phyloP scores from a whole-genome alignment of 768 basidiomycete genomes.

The Russula earlei region DNA sequence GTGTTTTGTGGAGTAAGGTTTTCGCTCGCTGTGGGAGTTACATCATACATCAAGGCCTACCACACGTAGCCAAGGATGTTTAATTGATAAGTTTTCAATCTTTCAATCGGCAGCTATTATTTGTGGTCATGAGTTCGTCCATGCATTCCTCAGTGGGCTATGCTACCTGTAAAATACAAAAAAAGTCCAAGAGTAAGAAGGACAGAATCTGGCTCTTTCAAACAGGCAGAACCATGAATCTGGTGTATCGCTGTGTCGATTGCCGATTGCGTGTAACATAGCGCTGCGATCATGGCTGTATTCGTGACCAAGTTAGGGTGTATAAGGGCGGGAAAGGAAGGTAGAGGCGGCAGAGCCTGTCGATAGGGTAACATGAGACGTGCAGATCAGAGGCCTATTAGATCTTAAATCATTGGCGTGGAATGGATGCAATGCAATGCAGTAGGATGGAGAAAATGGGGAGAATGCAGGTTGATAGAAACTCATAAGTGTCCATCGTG shows the following conservation, averaged over 20 bases:
- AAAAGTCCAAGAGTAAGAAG: not conserved
- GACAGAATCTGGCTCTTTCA: not conserved
- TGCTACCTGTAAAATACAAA: constrained; percentile 9
- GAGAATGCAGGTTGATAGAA: not conserved
- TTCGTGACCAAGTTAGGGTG: not conserved
- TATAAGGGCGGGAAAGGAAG: not conserved
- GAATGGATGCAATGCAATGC: constrained; percentile 1
- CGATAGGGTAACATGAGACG: constrained; percentile 7
- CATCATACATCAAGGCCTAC: too few species aligned
- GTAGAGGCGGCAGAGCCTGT: not conserved
- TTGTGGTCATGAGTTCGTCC: not conserved
- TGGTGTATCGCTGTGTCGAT: not conserved
- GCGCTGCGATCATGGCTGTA: not conserved
- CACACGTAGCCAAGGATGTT: too few species aligned
- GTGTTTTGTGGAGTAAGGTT: too few species aligned
- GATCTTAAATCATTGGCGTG: constrained; percentile 13
- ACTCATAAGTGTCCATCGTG: not conserved
- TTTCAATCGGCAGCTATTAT: not conserved
- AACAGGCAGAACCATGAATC: constrained; percentile 3
- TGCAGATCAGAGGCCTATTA: constrained; percentile 12
- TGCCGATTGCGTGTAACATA: not conserved
- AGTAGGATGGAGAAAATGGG: not conserved
- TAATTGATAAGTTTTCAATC: too few species aligned
- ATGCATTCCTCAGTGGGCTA: not conserved
- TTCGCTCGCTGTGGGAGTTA: too few species aligned